Base-by-base conservation (phyloP, 805 yeast genomes). In the Ogataea ramenticola region DNA sequence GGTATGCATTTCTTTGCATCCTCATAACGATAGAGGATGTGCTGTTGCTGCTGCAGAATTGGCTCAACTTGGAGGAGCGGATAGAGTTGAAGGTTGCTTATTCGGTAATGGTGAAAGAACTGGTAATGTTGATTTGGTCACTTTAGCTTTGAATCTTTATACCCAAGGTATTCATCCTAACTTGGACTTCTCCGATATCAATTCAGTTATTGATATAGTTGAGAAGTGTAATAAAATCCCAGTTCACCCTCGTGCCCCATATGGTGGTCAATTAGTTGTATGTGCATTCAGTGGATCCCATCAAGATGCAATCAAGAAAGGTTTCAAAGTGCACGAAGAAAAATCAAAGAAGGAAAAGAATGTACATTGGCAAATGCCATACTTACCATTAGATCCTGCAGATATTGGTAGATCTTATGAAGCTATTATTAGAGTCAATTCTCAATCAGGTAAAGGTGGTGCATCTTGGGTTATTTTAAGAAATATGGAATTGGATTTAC, bases 351-450 rank as follows among this genome's bases (percentile, higher is more conserved):
- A 58, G 37, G 61, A 62, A 14, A 66, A 68, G 43, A 57, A 64
- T 21, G 66, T 65, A 36, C 62, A 60, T 42, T 86, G 95, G 95
- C 70, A 75, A 54, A 70, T 86, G 46, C 95, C 95, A 17, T 86
- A 86, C 65, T 72, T 86, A 52, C 95, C 95, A 26, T 71, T 86
- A 57, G 95, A 86, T 59, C 95, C 95, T 39, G 71, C 76, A 52
- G 95, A 86, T 61, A 81, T 86, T 54, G 95, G 95, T 42, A 77
- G 93, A 62, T 83, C 83, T n/a, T 86, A 86, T 66, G 95, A 86
- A 65, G 93, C 95, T n/a, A 85, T 86, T 44, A 86, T 86, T 54
- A 78, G 95, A 58, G 93, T 86, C 61, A 86, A 86, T 65, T 85
- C 93, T 12, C 95, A 86, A 66, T 77, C 86, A 22, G 95, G 95